Percentiles rank a stretch among this genome's conserved stretches.
phyloP scores from a whole-genome alignment of 805 yeast species.

The Pichia californica region DNA sequence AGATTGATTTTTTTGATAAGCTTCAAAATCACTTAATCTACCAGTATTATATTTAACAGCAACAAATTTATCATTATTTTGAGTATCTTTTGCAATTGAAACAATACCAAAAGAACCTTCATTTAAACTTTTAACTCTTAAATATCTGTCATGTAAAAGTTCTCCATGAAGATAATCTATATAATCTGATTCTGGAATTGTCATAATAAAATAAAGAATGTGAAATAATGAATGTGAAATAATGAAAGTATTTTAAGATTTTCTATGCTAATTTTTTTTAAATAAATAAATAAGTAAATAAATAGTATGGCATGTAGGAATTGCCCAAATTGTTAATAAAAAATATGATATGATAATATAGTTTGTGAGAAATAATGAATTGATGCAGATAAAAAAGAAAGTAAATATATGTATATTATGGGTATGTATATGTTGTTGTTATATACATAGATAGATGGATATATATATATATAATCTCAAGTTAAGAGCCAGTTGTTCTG shows the following conservation, averaged over 20 bases:
- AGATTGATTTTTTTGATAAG: slow-evolving; percentile 15
- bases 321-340: neutral
- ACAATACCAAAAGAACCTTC: slow-evolving; percentile 95
- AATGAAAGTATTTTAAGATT: neutral
- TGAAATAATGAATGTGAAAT: no score
- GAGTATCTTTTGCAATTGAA: slow-evolving; percentile 72
- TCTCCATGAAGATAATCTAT: slow-evolving; percentile 28
- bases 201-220: no score
- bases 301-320: no score
- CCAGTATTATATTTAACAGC: slow-evolving; percentile 84
- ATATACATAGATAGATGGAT: no score
- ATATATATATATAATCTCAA: no score
- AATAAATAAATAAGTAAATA: no score
- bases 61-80: slow-evolving; percentile 42
- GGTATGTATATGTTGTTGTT: no score
- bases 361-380: no score
- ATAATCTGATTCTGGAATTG: slow-evolving; percentile 16
- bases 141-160: slow-evolving; percentile 56
- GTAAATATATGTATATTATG: no score
- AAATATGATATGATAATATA: neutral
- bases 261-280: neutral
- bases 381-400: no score
- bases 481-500: no score
- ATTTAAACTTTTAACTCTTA: slow-evolving; percentile 66
- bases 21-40: slow-evolving; percentile 36